Evolutionary conservation across 1,284 basidiomycete genomes (phyloP).

Genomic region (Rhizopogon parksii): DNA sequence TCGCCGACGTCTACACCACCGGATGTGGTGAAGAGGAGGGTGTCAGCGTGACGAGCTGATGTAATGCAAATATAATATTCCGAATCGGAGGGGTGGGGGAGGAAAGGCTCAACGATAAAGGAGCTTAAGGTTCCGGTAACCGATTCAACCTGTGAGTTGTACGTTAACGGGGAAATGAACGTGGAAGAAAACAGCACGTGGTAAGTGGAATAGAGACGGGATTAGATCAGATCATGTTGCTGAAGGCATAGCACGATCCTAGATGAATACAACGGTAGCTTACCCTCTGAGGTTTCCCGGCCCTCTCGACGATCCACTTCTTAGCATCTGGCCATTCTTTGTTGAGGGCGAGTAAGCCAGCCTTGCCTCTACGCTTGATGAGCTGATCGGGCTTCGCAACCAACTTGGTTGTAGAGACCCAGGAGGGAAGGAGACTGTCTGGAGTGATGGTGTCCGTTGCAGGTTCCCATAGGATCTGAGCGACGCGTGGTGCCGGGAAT

Average conservation of each 20-base stretch:
- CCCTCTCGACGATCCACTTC: constrained; percentile 83
- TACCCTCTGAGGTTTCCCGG: constrained; percentile 91
- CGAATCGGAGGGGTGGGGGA: constrained; percentile 88
- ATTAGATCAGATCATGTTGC: not conserved
- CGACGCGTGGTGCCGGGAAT: constrained; percentile 66
- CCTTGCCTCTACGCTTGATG: constrained; percentile 99
- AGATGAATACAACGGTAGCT: not conserved
- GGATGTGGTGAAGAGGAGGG: constrained; percentile 98
- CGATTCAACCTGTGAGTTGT: constrained; percentile 68
- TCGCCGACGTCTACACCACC: constrained; percentile 99
- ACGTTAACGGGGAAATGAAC: constrained; percentile 10
- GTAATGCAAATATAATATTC: constrained; percentile 99
- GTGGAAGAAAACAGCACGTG: not conserved
- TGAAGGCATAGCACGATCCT: not conserved
- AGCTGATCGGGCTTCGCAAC: constrained; percentile 96
- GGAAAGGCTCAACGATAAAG: constrained; percentile 98
- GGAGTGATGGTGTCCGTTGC: constrained; percentile 77
- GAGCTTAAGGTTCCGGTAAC: constrained; percentile 93
- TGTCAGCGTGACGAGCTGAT: constrained; percentile 91
- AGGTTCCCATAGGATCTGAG: constrained; percentile 85
- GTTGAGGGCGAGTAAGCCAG: constrained; percentile 91
- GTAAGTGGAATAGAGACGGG: not conserved
- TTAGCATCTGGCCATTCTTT: constrained; percentile 85
- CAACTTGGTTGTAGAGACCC: constrained; percentile 87
- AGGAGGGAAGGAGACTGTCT: constrained; percentile 67